These are phyloP conservation scores for Urostyla sp. DNA, from an alignment of 73 alveolate species.

Conservation along the genomic window DNA sequence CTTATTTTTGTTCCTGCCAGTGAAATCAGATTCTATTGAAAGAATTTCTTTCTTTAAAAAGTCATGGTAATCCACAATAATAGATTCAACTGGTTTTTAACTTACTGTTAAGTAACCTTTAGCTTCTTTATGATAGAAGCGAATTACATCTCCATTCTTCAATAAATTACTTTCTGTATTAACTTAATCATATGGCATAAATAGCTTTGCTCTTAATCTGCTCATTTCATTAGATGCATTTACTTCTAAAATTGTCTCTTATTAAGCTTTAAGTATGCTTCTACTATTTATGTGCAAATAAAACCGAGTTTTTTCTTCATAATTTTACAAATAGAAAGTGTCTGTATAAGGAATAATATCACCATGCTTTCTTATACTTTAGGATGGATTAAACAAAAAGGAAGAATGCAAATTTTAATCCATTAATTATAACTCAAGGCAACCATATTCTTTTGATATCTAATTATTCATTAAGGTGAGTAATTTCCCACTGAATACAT, in stretches of 20 bases:
- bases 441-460: constrained; percentile 58
- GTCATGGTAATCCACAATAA: constrained; percentile 56
- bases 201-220: constrained; percentile 51
- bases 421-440: constrained; percentile 35
- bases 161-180: neutral
- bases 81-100: constrained; percentile 38
- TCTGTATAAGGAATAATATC: constrained; percentile 54
- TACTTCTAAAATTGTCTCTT: constrained; percentile 26
- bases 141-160: constrained; percentile 45
- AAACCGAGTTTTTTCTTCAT: constrained; percentile 1
- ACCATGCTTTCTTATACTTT: constrained; percentile 50
- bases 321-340: constrained; percentile 51
- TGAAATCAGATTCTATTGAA: neutral
- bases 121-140: constrained; percentile 56
- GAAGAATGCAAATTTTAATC: constrained; percentile 7
- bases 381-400: constrained; percentile 42
- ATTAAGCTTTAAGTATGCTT: neutral
- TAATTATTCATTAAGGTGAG: constrained; percentile 45
- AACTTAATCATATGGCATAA: constrained; percentile 4
- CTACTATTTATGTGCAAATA: constrained; percentile 10
- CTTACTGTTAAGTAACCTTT: constrained; percentile 56
- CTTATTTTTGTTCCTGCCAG: constrained; percentile 8
- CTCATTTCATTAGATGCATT: constrained; percentile 48
- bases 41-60: constrained; percentile 61
- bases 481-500: constrained; percentile 44